Evolutionary conservation across 1,139 yeast genomes (phyloP), one percentile per base, ranked within the genome.

Genomic region (Candida pseudoviswanathii): DNA sequence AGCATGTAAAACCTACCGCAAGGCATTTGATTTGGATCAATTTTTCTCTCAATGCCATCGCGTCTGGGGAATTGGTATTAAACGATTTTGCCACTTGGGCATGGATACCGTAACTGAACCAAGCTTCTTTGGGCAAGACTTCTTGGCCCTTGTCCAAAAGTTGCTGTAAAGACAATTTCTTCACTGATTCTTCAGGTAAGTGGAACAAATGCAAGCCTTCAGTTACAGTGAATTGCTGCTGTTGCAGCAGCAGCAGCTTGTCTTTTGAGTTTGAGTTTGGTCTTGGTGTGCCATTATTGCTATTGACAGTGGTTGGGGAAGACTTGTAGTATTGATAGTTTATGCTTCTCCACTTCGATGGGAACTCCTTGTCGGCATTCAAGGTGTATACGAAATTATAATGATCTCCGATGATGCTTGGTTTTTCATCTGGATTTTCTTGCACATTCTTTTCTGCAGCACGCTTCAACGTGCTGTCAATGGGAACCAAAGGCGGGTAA

Each of bases 11-110:
- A 0, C 89, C 88, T 39, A 87, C 73, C 0, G 96, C 84, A 47
- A 81, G 71, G 58, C 88, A 81, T 64, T 89, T 90, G 50, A 84
- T 75, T 38, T 80, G 78, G 9, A 87, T 75, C 34, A 92, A 71
- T 49, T 81, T 74, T 44, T 78, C 78, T 57, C 97, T 78, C 46
- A 84, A 63, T 41, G 71, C 66, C 40, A 84, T 64, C 45, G 85
- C 78, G 31, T 82, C 86, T 43, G 70, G 73, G 1, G 86, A 73
- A 47, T 76, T 76, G 6, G 80, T 72, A 60, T 80, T 80, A 69
- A 89, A 89, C 0, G 96, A 84, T 63, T 89, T 90, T 2, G 91
- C 89, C 32, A 81, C 74, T 11, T 84, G 73, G 0, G 87, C 86
- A 42, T 78, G 80, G 33, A 86, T 65, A 2, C 85, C 78, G 56